Evolutionary conservation across 2,329 filamentous ascomycete genomes (phyloP), one percentile per base, ranked within the genome.

Genomic region (Leptographium lundbergii): DNA sequence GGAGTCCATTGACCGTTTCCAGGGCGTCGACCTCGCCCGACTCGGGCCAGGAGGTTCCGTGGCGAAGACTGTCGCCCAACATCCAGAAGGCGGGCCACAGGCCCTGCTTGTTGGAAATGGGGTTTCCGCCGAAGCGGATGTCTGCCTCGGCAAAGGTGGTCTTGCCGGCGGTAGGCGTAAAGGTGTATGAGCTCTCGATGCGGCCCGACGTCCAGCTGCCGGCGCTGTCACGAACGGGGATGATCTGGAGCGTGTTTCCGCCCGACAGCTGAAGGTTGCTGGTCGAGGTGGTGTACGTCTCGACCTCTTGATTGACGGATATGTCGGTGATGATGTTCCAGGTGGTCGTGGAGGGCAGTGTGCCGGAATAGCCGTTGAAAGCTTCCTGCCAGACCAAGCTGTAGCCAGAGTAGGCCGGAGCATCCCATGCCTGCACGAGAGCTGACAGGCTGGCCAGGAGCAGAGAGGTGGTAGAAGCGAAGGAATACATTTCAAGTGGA

Each of bases 41-140:
- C 7, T 60, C 57, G 0, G 81, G 81, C 80, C 80, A 83, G 17
- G 65, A 47, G 0, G 71, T 74, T 9, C 77, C 77, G 53, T 74
- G 70, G 29, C 77, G 75, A 57, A 77, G 70, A 13, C 73, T 67
- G 56, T 81, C 73, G 42, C 80, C 79, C 19, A 82, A 71, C 61
- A 81, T 70, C 80, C 79, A 82, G 64, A 82, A 82, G 0, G 80
- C 80, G 0, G 80, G 79, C 80, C 80, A 83, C 54, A 82, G 70
- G 6, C 81, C 80, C 63, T 81, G 73, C 68, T 81, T 79, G 51
- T 68, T 66, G n/a, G 54, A 56, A 24, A 58, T 36, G 1, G 67
- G 45, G 67, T 75, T 75, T 60, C 65, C 64, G 11, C 77, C 81
- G 50, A 81, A 70, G 42, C 77, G 74, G 50, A 82, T 69, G 25